Base-by-base conservation (phyloP, 177 flowering plant genomes). In the Telopea speciosissima region DNA sequence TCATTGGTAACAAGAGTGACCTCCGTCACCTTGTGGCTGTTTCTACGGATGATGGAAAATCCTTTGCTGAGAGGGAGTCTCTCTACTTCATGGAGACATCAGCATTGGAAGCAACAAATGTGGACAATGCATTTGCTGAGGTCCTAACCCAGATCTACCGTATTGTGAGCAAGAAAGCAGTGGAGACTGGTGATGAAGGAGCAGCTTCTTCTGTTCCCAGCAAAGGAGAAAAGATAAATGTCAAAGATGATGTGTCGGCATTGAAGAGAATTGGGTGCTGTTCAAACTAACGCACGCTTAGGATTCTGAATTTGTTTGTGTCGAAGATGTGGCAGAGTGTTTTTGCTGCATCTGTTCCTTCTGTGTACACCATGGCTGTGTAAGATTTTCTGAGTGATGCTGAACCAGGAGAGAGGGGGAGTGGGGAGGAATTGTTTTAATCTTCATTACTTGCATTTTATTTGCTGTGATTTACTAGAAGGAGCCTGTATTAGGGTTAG, bases 61-160 rank as follows among this genome's bases (percentile, higher is more conserved):
- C 87, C 33, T 85, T 85, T 66, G 85, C 90, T 0, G 88, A 87
- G 82, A 74, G 68, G 31, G 88, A 87, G 63, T 83, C 87, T 28
- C 85, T 85, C 16, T 86, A 73, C 73, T 86, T 86, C 81, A 86
- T 86, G 90, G 88, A 85, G 76, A 86, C 90, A 3, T 86, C 90
- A 9, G 90, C 90, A 5, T 64, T 86, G 72, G 90, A 86, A 52
- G 78, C 90, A 40, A 86, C 87, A 19, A 86, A 86, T 45, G 90
- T 86, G 24, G 88, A 83, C 21, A 84, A 69, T 61, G 90, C 90
- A 12, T 87, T 87, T 25, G 68, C 87, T 21, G 88, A 87, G 62
- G 87, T 85, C 33, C 73, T 87, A 11, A 79, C 80, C 40, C 88
- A 83, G 76, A 87, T 87, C 42, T 81, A 85, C 63, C 82, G 73